Evolutionary conservation across 2,329 filamentous ascomycete genomes (phyloP).

Genomic region (Drechslera avenae): DNA sequence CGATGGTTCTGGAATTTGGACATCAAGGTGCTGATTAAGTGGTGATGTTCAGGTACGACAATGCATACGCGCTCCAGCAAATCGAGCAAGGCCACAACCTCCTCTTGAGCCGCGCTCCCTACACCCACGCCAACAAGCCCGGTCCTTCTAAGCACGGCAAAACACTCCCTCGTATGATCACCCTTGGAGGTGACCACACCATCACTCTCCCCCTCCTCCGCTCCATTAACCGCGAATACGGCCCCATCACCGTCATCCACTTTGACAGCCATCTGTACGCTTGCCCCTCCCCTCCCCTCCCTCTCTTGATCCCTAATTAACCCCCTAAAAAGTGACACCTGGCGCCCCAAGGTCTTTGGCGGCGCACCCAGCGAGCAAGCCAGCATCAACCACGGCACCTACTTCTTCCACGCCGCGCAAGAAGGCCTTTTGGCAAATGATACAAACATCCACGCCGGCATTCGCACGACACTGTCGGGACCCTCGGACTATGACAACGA

Average conservation of each 20-base stretch:
- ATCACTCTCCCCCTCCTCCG: constrained; percentile 63
- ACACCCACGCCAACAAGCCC: constrained; percentile 68
- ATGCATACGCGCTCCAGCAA: constrained; percentile 78
- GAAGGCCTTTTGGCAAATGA: constrained; percentile 81
- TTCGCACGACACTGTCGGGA: constrained; percentile 79
- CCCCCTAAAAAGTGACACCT: constrained; percentile 54
- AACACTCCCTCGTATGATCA: constrained; percentile 81
- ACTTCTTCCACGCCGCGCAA: constrained; percentile 81
- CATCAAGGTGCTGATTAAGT: background rate
- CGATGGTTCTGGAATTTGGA: too few relatives aligned
- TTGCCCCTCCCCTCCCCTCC: too few relatives aligned
- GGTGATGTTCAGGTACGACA: constrained; percentile 68
- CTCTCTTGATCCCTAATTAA: background rate
- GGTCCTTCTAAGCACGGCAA: constrained; percentile 74
- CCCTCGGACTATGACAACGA: constrained; percentile 84
- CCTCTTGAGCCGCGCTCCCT: constrained; percentile 72
- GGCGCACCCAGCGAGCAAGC: constrained; percentile 77
- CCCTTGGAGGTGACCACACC: constrained; percentile 68
- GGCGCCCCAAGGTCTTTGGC: constrained; percentile 86
- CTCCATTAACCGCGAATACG: constrained; percentile 68
- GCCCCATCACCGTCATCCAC: constrained; percentile 68
- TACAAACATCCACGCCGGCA: constrained; percentile 85
- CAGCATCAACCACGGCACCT: constrained; percentile 83
- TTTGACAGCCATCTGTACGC: constrained; percentile 64
- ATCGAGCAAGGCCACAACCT: constrained; percentile 84